Percentiles rank a stretch among this genome's conserved stretches.
These are phyloP conservation scores for Tarenaya hassleriana DNA, from an alignment of 345 rosid genomes.

Conservation along the genomic window DNA sequence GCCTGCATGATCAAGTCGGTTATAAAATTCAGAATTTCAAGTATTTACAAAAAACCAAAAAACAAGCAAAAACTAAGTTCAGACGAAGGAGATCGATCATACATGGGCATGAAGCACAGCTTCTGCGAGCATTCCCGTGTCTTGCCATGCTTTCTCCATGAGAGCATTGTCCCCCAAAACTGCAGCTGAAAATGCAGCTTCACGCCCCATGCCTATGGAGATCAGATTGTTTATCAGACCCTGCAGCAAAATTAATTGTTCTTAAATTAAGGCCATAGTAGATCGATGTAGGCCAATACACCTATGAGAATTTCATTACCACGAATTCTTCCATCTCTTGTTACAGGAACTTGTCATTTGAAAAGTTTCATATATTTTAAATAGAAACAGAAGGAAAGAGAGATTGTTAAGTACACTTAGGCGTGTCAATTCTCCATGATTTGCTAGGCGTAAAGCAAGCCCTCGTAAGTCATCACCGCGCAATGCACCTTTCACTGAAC, in stretches of 20 bases:
- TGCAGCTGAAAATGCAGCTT: constrained; percentile 95
- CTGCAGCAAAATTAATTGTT: constrained; percentile 35
- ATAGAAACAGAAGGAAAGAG: constrained; percentile 12
- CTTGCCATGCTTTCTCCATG: constrained; percentile 99
- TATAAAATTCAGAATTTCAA: constrained; percentile 15
- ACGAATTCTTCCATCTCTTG: no score
- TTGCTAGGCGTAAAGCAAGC: constrained; percentile 91
- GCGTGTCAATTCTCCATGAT: constrained; percentile 92
- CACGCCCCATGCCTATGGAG: constrained; percentile 86
- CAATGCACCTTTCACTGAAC: constrained; percentile 93
- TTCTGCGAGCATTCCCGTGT: constrained; percentile 99
- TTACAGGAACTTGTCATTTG: neutral
- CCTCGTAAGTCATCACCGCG: constrained; percentile 85
- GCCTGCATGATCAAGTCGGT: constrained; percentile 43
- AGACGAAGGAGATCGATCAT: constrained; percentile 21
- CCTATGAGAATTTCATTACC: no score
- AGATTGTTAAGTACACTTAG: constrained; percentile 52
- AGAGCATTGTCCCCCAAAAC: constrained; percentile 92
- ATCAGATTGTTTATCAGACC: constrained; percentile 78
- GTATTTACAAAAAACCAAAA: constrained; percentile 7
- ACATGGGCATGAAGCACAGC: constrained; percentile 99
- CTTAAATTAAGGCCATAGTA: constrained; percentile 2
- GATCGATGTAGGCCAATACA: no score
- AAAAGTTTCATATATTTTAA: neutral
- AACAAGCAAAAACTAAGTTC: neutral